Evolutionary conservation across 2,329 filamentous ascomycete species (phyloP).

Genomic region (Colletotrichum nymphaeae): DNA sequence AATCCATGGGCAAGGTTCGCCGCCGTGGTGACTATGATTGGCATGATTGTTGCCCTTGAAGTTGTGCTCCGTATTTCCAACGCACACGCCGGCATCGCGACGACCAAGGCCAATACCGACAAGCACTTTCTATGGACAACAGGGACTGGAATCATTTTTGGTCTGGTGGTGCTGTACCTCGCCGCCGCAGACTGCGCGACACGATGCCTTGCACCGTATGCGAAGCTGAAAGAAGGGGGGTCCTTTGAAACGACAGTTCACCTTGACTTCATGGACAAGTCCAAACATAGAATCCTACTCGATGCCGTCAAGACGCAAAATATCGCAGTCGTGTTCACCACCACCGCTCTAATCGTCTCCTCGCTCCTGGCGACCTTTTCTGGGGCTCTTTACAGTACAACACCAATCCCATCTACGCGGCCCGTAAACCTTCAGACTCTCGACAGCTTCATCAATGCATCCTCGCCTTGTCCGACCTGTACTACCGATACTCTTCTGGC

Average conservation of each 20-base stretch:
- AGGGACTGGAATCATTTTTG: conserved; percentile 44
- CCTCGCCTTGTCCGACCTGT: conserved; percentile 35
- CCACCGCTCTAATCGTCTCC: conserved; percentile 42
- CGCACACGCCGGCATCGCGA: conserved; percentile 43
- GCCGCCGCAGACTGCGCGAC: conserved; percentile 45
- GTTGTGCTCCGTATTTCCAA: conserved; percentile 46
- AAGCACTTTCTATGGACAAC: conserved; percentile 50
- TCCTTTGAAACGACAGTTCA: conserved; percentile 45
- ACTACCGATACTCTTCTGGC: conserved; percentile 44
- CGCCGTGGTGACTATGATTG: conserved; percentile 41
- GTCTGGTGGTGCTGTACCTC: conserved; percentile 45
- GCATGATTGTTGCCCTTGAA: conserved; percentile 48
- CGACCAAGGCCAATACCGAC: conserved; percentile 41
- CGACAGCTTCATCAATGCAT: conserved; percentile 46
- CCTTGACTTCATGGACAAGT: conserved; percentile 47
- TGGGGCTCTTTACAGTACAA: conserved; percentile 46
- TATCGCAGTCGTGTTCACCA: conserved; percentile 42
- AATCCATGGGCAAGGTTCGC: conserved; percentile 43
- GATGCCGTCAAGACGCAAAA: conserved; percentile 42
- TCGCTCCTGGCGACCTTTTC: conserved; percentile 46
- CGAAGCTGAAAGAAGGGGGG: conserved; percentile 41
- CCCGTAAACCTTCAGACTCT: conserved; percentile 40
- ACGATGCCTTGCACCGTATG: conserved; percentile 48
- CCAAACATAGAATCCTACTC: conserved; percentile 41
- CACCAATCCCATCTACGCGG: conserved; percentile 40